Base-by-base conservation (phyloP, 1,284 basidiomycete species). In the Malassezia obtusa region DNA sequence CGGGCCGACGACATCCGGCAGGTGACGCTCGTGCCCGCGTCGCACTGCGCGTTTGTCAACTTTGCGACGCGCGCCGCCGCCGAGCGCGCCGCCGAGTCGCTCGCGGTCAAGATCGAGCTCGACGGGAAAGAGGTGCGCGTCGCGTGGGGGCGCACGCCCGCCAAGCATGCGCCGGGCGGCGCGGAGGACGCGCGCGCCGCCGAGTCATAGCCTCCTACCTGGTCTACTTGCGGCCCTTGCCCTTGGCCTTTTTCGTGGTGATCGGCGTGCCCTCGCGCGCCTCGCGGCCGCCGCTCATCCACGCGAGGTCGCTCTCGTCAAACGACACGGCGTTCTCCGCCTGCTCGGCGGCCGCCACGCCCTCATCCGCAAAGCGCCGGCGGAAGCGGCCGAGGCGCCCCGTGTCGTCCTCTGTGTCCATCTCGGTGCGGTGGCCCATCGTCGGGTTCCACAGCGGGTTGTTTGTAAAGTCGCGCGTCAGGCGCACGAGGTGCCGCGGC, bases 21-120 rank as follows among this genome's bases (percentile, higher is more conserved):
- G 14, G 61, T 67, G 41, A 62, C 62, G 24, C 45, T 63, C 14
- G 59, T 64, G 17, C 36, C 41, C 5, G 32, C 41, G 36, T 56
- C 60, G 35, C 62, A 89, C 76, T 95, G 89, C 75, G 92, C 92
- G 0, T 99, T 99, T 75, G 80, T 96, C 54, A 95, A 95, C 75
- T 98, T 98, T 77, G 83, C 79, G 56, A 82, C 85, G 51, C 80
- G 94, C 25, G 70, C 79, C 2, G 78, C 81, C 15, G 91, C 94
- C 12, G 94, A 99, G 74, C 76, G 78, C 8, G 89, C 87, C 0
- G 91, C 91, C 0, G 81, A 85, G 61, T 84, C 85, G 9, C 87
- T 91, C 81, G 81, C 87, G 14, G 82, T 84, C 57, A 91, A 90
- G 3, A 79, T 98, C 21, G 86, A 90, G 63, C 78, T 95, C 35